Base-by-base conservation (phyloP, 225 moss, liverwort and hornwort genomes). In the Straminergon stramineum region DNA sequence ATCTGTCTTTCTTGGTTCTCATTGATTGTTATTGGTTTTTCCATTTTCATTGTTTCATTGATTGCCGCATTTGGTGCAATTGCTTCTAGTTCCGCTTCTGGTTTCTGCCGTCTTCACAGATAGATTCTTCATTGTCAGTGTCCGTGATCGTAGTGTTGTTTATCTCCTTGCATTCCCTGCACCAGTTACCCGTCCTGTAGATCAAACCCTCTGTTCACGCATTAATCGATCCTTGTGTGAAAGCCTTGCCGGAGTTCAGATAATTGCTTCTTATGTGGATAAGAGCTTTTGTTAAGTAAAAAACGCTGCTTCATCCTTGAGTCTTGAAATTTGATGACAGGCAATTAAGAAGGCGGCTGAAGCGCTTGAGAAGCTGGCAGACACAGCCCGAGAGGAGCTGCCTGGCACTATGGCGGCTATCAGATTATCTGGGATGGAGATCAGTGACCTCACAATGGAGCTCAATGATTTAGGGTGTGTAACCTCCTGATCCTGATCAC, bases 381-480 rank as follows among this genome's bases (percentile, higher is more conserved):
- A 99, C 80, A 91, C 96, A 85, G 97, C 97, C 58, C 95, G 97
- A 89, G 97, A 99, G 89, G 99, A 99, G 91, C 96, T 99, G 75
- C 97, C 99, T 55, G 96, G 97, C 90, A 97, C 99, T 32, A 99
- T 99, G 99, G 99, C 97, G 86, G 97, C 99, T 73, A 93, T 99
- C 71, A 94, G 99, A 89, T 91, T 99, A 88, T 99, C 99, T 77
- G 99, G 99, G 87, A 96, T 99, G 99, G 99, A 99, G 90, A 99
- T 99, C 76, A 99, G 97, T 88, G 99, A 99, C 89, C 96, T 99
- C 71, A 97, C 99, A 16, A 99, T 99, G 99, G 99, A 99, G 92
- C 96, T 99, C 31, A 97, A 96, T 89, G 99, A 99, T 86, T 92
- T 99, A 79, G 99, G 99, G 97, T 99, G 89, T 48, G 94, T 86